phyloP scores from a whole-genome alignment of 768 basidiomycete genomes.

The Leccinum olivaceopallidum region DNA sequence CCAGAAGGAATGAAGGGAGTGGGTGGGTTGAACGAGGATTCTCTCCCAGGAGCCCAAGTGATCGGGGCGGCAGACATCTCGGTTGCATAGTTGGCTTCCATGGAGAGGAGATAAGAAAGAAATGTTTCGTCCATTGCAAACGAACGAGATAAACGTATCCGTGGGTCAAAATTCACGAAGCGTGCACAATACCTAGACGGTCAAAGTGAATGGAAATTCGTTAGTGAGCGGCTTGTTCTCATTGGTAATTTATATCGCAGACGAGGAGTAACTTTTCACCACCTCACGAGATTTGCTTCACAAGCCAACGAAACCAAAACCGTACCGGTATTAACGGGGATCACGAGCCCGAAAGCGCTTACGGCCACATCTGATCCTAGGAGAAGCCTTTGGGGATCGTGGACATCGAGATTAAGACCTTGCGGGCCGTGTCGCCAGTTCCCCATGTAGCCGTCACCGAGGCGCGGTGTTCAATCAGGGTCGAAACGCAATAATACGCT shows the following conservation, averaged over 20 bases:
- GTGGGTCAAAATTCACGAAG: neutral
- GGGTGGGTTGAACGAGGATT: neutral
- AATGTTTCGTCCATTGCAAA: slow-evolving; percentile 1
- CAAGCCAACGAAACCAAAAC: neutral
- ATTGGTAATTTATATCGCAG: slow-evolving; percentile 1
- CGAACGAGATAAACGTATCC: neutral
- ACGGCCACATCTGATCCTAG: slow-evolving; percentile 1
- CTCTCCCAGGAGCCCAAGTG: neutral
- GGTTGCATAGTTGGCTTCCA: neutral
- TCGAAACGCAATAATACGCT: neutral
- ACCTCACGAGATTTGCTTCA: neutral
- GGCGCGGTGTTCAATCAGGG: neutral
- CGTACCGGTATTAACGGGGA: neutral
- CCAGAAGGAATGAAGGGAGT: neutral
- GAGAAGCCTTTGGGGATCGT: neutral
- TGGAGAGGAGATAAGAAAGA: neutral
- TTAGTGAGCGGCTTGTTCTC: neutral
- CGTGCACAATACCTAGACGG: neutral
- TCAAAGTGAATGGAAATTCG: neutral
- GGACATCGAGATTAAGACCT: slow-evolving; percentile 8
- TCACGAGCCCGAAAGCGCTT: neutral
- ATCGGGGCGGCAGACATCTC: neutral
- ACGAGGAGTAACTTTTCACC: neutral
- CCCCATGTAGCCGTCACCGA: neutral
- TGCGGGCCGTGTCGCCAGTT: neutral